Conservation (phyloP, 164 flowering plant species). For the Vitis vinifera region DNA sequence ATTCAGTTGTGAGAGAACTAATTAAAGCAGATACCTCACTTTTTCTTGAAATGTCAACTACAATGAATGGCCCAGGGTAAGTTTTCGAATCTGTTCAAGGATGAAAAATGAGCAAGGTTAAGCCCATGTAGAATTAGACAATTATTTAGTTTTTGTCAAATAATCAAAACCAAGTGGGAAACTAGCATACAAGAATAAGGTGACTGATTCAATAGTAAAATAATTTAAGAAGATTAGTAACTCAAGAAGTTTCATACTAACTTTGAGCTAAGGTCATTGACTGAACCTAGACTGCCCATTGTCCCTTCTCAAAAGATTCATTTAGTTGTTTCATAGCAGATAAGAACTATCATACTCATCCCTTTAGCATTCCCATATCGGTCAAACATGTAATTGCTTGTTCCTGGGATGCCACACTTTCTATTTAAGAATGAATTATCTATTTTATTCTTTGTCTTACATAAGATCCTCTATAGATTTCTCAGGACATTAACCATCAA, state of each 20-base stretch:
- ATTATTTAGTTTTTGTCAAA: neutral
- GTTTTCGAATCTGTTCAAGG: slow-evolving; percentile 62
- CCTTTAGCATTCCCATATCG: neutral
- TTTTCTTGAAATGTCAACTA: slow-evolving; percentile 64
- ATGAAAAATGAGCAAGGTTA: slow-evolving; percentile 1
- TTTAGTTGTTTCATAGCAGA: neutral
- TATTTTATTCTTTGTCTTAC: neutral
- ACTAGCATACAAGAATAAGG: neutral
- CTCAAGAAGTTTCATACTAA: neutral
- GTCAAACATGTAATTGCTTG: neutral
- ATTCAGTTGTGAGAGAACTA: slow-evolving; percentile 3
- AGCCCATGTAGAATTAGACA: slow-evolving; percentile 1
- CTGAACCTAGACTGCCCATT: neutral
- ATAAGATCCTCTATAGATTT: neutral
- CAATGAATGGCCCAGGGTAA: slow-evolving; percentile 86
- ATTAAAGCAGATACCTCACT: slow-evolving; percentile 52
- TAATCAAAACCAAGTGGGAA: neutral
- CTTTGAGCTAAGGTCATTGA: neutral
- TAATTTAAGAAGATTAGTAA: neutral
- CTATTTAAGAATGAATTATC: neutral
- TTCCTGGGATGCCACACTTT: neutral
- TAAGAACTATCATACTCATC: slow-evolving; percentile 1
- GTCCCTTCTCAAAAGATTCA: neutral
- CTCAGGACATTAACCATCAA: neutral
- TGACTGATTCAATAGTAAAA: neutral